Evolutionary conservation across 73 alveolate genomes (phyloP).

Genomic region (Paramecium primaurelia): DNA sequence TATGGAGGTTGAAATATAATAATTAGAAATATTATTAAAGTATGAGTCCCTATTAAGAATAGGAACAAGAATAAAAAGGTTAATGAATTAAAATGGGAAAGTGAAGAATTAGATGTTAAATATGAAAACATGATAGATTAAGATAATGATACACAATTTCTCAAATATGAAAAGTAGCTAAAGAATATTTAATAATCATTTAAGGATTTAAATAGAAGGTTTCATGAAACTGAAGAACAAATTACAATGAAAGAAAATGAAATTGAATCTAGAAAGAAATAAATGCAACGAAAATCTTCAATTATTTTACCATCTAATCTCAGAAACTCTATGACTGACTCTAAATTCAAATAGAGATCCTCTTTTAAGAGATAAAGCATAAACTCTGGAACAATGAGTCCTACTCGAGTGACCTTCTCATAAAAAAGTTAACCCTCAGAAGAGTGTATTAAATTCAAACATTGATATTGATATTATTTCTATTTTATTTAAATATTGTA

Average conservation of each 20-base stretch:
- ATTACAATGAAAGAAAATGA: background rate
- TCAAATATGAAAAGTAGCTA: background rate
- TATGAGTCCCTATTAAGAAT: background rate
- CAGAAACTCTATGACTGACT: background rate
- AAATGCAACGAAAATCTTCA: background rate
- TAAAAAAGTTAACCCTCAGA: background rate
- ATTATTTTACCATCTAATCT: background rate
- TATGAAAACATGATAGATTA: background rate
- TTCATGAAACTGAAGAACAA: background rate
- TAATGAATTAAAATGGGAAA: background rate
- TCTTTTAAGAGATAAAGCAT: background rate
- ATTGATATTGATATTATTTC: background rate
- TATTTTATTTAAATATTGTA: background rate
- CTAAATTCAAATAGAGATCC: background rate
- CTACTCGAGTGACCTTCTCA: background rate
- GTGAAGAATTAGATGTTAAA: background rate
- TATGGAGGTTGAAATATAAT: background rate
- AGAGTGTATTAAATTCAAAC: background rate
- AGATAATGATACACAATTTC: background rate
- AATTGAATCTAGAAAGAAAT: background rate
- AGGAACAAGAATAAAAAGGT: background rate
- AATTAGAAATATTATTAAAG: background rate
- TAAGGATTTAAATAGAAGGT: background rate
- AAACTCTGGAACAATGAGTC: constrained; percentile 10
- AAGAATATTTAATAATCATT: background rate